phyloP scores from a whole-genome alignment of 257 asterid species.

The Mitragyna speciosa region DNA sequence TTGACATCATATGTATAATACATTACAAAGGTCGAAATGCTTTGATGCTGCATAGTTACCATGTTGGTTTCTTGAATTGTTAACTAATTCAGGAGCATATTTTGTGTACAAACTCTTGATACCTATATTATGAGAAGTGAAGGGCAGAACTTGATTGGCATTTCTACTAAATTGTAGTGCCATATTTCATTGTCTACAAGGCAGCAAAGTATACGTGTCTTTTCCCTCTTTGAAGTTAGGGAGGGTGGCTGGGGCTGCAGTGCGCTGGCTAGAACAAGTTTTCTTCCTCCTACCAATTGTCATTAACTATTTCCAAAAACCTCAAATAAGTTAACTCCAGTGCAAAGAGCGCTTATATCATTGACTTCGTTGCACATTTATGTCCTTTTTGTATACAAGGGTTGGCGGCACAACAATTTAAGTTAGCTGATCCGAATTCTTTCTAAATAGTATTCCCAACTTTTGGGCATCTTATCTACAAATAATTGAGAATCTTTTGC shows the following conservation, averaged over 20 bases:
- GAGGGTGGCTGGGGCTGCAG: background rate
- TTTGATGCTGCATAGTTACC: constrained; percentile 10
- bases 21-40: constrained; percentile 12
- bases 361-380: background rate
- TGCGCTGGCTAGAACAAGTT: background rate
- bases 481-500: background rate
- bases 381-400: background rate
- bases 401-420: background rate
- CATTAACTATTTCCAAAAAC: background rate
- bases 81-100: background rate
- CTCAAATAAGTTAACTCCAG: background rate
- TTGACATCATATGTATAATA: constrained; percentile 16
- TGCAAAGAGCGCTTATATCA: background rate
- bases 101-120: background rate
- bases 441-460: constrained; percentile 1
- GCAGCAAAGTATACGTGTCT: background rate
- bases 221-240: background rate
- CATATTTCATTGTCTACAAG: background rate
- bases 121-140: background rate
- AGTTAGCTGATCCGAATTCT: background rate
- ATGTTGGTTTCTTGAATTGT: constrained; percentile 2
- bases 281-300: background rate
- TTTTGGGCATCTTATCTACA: background rate
- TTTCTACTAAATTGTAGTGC: background rate
- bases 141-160: constrained; percentile 3